Evolutionary conservation across 2,329 filamentous ascomycete species (phyloP).

Genomic region (Trichoderma polysporum): DNA sequence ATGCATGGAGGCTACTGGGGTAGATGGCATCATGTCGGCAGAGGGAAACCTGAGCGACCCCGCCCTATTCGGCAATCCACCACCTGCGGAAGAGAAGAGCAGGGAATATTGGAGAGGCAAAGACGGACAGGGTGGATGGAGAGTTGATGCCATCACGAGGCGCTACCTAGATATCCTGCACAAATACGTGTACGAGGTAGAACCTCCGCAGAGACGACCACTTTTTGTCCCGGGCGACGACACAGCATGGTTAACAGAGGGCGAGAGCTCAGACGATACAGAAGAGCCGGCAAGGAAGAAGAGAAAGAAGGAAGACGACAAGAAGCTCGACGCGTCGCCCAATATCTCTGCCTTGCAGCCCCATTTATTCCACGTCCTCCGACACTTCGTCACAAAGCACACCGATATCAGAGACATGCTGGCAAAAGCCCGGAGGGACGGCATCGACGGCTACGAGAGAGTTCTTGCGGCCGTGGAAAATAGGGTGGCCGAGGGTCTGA

Average conservation of each 20-base stretch:
- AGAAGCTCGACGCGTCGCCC: slow-evolving; percentile 44
- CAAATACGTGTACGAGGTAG: slow-evolving; percentile 65
- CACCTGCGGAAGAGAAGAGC: slow-evolving; percentile 62
- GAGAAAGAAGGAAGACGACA: slow-evolving; percentile 37
- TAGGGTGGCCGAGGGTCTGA: slow-evolving; percentile 69
- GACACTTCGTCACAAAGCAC: slow-evolving; percentile 76
- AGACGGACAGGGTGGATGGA: slow-evolving; percentile 78
- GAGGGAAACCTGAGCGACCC: slow-evolving; percentile 95
- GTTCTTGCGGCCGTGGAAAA: slow-evolving; percentile 74
- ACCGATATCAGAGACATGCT: slow-evolving; percentile 85
- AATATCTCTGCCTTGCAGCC: slow-evolving; percentile 83
- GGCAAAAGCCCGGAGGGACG: slow-evolving; percentile 64
- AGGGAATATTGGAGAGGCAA: slow-evolving; percentile 84
- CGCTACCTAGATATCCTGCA: slow-evolving; percentile 91
- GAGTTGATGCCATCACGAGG: slow-evolving; percentile 82
- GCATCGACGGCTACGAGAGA: slow-evolving; percentile 74
- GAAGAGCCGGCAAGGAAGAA: slow-evolving; percentile 55
- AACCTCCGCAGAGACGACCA: slow-evolving; percentile 66
- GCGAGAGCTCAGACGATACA: slow-evolving; percentile 33
- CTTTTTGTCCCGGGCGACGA: slow-evolving; percentile 69
- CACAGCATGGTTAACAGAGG: slow-evolving; percentile 45
- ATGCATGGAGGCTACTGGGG: slow-evolving; percentile 81
- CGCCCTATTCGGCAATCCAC: slow-evolving; percentile 73
- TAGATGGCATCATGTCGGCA: slow-evolving; percentile 92
- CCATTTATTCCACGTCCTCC: slow-evolving; percentile 88